Base-by-base conservation (phyloP, 495 filamentous ascomycete species). In the Hypoxylon lenormandii region DNA sequence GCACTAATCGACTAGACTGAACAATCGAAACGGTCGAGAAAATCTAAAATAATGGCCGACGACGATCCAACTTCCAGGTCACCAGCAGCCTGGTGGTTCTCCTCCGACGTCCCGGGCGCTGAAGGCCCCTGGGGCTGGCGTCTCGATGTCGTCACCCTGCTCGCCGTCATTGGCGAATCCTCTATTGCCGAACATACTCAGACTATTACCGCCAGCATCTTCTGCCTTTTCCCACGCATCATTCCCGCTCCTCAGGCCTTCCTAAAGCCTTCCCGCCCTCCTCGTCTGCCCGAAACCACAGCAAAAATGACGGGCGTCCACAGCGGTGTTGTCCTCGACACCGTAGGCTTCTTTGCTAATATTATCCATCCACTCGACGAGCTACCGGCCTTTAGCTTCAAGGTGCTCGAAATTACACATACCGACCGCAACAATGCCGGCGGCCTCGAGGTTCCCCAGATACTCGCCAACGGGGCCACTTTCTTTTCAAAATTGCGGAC, bases 191-290 rank as follows among this genome's bases (percentile, higher is more conserved):
- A 82, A 62, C 85, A 89, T 69, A 75, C 82, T 0, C 86, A 88
- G 64, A 78, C 80, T 46, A 80, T 89, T 33, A 88, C 86, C 1
- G 82, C 85, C 19, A 84, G 82, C 18, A 73, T 78, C 47, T 77
- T 88, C 22, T 87, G 84, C 65, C 76, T 85, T 18, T 80, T 89
- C 7, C 89, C 89, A 28, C 87, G 88, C 48, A 84, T 91, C 43
- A 81, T 90, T 26, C 89, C 89, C 22, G 89, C 89, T 3, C 89
- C 89, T 15, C 88, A 90, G 75, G 85, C 86, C 28, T 80, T 90
- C 22, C 74, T 90, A 36, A 82, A 85, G 45, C 81, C 87, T 7
- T 74, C 80, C 3, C 84, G 89, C 1, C 88, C 86, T 3, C 76
- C 78, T 60, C 84, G 87, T 45, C 78, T 89, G 36, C 83, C 84